phyloP scores from a whole-genome alignment of 768 basidiomycete genomes.

The Rhizopogon sp. region DNA sequence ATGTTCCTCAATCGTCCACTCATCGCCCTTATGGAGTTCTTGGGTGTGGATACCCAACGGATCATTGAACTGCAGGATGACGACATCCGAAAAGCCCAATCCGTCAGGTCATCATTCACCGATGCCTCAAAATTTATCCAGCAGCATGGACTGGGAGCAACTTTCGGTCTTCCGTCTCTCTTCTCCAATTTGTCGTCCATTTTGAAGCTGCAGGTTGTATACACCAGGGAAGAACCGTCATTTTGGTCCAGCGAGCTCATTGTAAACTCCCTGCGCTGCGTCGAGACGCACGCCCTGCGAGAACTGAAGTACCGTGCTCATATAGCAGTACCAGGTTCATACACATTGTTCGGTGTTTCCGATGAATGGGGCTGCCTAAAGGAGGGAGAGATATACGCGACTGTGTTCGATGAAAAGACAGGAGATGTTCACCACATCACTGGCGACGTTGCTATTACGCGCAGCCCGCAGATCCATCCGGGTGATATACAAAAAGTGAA shows the following conservation, averaged over 20 bases:
- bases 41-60: constrained; percentile 28
- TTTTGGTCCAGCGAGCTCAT: constrained; percentile 32
- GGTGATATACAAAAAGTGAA: constrained; percentile 39
- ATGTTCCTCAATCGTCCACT: constrained; percentile 44
- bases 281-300: constrained; percentile 40
- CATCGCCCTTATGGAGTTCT: constrained; percentile 43
- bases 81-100: constrained; percentile 32
- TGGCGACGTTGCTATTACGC: constrained; percentile 39
- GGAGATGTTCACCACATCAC: constrained; percentile 21
- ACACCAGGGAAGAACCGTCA: constrained; percentile 1
- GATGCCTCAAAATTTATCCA: constrained; percentile 35
- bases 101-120: constrained; percentile 27
- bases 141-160: constrained; percentile 40
- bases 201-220: constrained; percentile 23
- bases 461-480: constrained; percentile 51
- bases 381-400: constrained; percentile 46
- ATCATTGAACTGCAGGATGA: constrained; percentile 34
- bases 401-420: constrained; percentile 28
- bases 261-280: constrained; percentile 29
- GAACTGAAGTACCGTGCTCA: constrained; percentile 48
- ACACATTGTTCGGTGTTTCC: constrained; percentile 47
- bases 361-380: constrained; percentile 44
- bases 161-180: constrained; percentile 42
- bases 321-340: constrained; percentile 44
- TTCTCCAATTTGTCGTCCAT: constrained; percentile 31